These are phyloP conservation scores for Candida suzukii DNA, from an alignment of 805 yeast genomes.

Conservation along the genomic window DNA sequence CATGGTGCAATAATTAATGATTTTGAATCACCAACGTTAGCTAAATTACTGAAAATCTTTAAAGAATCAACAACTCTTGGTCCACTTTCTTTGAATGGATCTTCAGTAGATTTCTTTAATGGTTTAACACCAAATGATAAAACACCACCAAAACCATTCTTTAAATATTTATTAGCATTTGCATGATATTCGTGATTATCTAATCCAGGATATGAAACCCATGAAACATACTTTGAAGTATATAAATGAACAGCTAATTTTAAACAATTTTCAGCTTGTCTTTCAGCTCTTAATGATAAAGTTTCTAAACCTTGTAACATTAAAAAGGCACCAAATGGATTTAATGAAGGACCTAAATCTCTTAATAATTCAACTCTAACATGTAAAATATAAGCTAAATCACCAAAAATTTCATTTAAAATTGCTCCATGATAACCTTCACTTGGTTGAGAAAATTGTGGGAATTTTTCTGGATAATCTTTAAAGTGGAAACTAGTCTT, in stretches of 20 bases:
- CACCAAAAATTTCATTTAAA: conserved; percentile 76
- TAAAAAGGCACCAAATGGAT: conserved; percentile 85
- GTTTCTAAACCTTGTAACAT: conserved; percentile 92
- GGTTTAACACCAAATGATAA: conserved; percentile 85
- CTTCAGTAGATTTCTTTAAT: conserved; percentile 36
- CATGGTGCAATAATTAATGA: conserved; percentile 94
- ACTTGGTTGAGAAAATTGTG: conserved; percentile 85
- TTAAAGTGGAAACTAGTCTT: conserved; percentile 94
- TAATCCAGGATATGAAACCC: conserved; percentile 93
- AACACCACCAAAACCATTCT: conserved; percentile 79
- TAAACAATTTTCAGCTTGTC: conserved; percentile 81
- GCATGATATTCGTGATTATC: conserved; percentile 72
- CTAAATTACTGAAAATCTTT: conserved; percentile 84
- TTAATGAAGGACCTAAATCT: conserved; percentile 85
- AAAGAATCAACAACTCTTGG: conserved; percentile 79
- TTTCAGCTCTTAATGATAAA: conserved; percentile 84
- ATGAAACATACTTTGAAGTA: conserved; percentile 56
- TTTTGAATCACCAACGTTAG: conserved; percentile 95
- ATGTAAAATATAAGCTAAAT: conserved; percentile 70
- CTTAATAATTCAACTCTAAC: conserved; percentile 80
- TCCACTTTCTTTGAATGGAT: conserved; percentile 69
- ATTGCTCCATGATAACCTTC: conserved; percentile 91
- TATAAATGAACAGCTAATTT: conserved; percentile 75
- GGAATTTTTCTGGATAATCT: conserved; percentile 78
- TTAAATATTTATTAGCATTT: conserved; percentile 75